Evolutionary conservation across 2,329 filamentous ascomycete species (phyloP).

Genomic region (Microcyclospora tardicrescens): DNA sequence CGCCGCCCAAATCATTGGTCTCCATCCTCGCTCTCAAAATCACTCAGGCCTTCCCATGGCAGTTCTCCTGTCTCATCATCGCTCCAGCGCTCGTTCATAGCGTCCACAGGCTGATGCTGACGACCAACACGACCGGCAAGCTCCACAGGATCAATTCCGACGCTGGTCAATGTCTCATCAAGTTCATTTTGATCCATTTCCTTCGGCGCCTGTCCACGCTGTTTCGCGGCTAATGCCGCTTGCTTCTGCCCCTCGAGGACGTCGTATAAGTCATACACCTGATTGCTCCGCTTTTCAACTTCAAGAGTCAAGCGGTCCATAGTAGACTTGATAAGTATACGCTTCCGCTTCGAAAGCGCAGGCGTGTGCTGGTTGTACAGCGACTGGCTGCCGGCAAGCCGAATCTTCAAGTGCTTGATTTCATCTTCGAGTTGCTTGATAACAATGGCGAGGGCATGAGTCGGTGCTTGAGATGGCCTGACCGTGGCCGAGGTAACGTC

Average conservation of each 20-base stretch:
- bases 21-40: slow-evolving; percentile 12
- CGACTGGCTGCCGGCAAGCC: slow-evolving; percentile 48
- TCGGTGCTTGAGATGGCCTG: slow-evolving; percentile 52
- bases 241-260: slow-evolving; percentile 69
- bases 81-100: slow-evolving; percentile 10
- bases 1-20: no score
- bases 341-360: slow-evolving; percentile 50
- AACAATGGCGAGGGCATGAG: slow-evolving; percentile 63
- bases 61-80: slow-evolving; percentile 19
- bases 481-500: slow-evolving; percentile 47
- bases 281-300: slow-evolving; percentile 61
- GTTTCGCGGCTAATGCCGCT: slow-evolving; percentile 47
- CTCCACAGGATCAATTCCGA: slow-evolving; percentile 28
- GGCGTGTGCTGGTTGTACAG: slow-evolving; percentile 56
- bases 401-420: slow-evolving; percentile 59
- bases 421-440: slow-evolving; percentile 75
- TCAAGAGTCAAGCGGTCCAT: slow-evolving; percentile 50
- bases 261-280: slow-evolving; percentile 73
- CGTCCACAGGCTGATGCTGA: slow-evolving; percentile 7
- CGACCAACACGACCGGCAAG: slow-evolving; percentile 14
- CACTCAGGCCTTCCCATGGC: slow-evolving; percentile 21
- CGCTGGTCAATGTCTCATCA: slow-evolving; percentile 30
- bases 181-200: slow-evolving; percentile 25
- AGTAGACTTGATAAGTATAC: slow-evolving; percentile 46
- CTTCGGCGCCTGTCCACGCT: slow-evolving; percentile 44